phyloP scores from a whole-genome alignment of 2,329 filamentous ascomycete genomes.

The Cladosporium sp. region DNA sequence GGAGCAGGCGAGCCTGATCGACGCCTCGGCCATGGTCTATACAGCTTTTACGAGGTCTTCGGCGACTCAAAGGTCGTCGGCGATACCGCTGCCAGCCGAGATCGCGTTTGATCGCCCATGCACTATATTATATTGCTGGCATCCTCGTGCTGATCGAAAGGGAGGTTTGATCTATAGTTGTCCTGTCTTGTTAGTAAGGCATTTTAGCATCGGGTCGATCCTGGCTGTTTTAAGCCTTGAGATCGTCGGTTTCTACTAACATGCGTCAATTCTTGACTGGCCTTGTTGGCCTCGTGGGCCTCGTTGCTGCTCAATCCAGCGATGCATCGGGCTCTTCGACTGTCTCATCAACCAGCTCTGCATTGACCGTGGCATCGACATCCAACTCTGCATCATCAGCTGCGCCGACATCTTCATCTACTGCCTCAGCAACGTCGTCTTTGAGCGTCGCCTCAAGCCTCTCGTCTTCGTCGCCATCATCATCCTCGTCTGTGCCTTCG shows the following conservation, averaged over 20 bases:
- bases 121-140: not conserved
- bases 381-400: not conserved
- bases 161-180: not conserved
- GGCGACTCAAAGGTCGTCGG: not conserved
- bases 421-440: not conserved
- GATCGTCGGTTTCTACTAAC: not conserved
- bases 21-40: not conserved
- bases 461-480: not conserved
- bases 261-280: not conserved
- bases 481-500: not conserved
- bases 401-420: not conserved
- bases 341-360: not conserved
- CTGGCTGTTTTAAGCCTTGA: not conserved
- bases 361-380: not conserved
- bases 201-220: not conserved
- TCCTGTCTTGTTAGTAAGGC: not conserved
- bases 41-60: not conserved
- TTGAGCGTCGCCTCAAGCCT: not conserved
- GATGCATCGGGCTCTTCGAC: not conserved
- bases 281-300: not conserved
- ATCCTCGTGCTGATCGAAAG: not conserved
- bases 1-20: not conserved
- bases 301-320: not conserved
- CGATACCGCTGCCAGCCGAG: not conserved
- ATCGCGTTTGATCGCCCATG: not conserved